These are phyloP conservation scores for Pichia californica DNA, from an alignment of 805 yeast genomes.

Conservation along the genomic window DNA sequence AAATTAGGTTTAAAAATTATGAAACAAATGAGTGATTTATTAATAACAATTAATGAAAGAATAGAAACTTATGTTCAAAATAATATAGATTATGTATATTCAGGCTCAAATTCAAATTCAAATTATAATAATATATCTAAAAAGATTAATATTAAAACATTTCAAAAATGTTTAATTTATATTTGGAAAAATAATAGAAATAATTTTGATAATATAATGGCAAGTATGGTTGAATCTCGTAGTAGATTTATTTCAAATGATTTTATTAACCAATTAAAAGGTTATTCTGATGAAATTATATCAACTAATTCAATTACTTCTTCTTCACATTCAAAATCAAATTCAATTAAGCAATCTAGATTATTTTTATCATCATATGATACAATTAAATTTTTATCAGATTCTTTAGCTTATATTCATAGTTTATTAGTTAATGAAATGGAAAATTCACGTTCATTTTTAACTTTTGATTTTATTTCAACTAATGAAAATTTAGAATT, in stretches of 20 bases:
- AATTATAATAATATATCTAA: conserved; percentile 16
- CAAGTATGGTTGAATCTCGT: conserved; percentile 61
- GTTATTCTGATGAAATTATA: conserved; percentile 22
- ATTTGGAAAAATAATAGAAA: conserved; percentile 34
- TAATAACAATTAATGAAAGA: conserved; percentile 49
- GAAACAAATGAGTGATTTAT: conserved; percentile 44
- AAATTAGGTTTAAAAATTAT: conserved; percentile 60
- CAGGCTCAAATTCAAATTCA: conserved; percentile 15
- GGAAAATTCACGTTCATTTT: conserved; percentile 63
- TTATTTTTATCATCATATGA: conserved; percentile 66
- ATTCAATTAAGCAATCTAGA: not conserved
- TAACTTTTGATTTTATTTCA: conserved; percentile 33
- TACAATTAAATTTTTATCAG: conserved; percentile 78
- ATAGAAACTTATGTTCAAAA: conserved; percentile 36
- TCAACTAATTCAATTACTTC: conserved; percentile 8
- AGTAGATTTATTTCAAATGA: conserved; percentile 60
- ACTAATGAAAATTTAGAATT: conserved; percentile 15
- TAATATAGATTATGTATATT: conserved; percentile 24
- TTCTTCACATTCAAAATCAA: too few relatives aligned
- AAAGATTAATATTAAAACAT: conserved; percentile 15
- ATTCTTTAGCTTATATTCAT: conserved; percentile 82
- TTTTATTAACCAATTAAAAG: conserved; percentile 51
- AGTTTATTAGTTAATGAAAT: conserved; percentile 80
- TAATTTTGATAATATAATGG: conserved; percentile 52
- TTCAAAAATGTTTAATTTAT: conserved; percentile 28